A percentile compares a stretch with the other conserved stretches of the same genome.
These are phyloP conservation scores for Paraurostyla sp. DNA, from an alignment of 73 alveolate species.

Conservation along the genomic window DNA sequence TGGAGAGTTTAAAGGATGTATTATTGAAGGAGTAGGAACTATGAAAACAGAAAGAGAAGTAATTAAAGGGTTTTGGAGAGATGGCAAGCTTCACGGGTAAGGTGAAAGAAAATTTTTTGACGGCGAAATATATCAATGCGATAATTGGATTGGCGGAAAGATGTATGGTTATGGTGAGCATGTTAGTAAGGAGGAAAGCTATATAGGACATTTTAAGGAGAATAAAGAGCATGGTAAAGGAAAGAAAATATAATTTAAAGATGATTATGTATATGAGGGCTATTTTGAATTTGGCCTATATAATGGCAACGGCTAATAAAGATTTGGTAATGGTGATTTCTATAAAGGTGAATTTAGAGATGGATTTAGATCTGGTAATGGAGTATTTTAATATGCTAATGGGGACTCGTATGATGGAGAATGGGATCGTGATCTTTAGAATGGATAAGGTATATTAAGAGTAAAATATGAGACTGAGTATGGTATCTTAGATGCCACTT, in stretches of 20 bases:
- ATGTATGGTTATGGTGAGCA: conserved; percentile 61
- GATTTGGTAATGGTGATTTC: conserved; percentile 1
- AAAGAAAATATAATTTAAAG: background rate
- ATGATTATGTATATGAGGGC: conserved; percentile 5
- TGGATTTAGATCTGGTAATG: conserved; percentile 29
- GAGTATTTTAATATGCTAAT: conserved; percentile 1
- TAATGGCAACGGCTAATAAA: conserved; percentile 10
- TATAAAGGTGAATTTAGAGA: conserved; percentile 24
- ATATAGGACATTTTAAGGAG: conserved; percentile 50
- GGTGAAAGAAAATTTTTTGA: conserved; percentile 54
- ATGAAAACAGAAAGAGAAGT: conserved; percentile 42
- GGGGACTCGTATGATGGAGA: conserved; percentile 26
- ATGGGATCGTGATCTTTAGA: conserved; percentile 2
- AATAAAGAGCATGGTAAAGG: conserved; percentile 58
- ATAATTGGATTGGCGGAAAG: conserved; percentile 63
- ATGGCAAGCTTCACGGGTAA: conserved; percentile 58
- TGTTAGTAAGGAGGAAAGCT: conserved; percentile 14
- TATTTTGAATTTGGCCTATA: conserved; percentile 21
- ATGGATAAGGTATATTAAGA: background rate
- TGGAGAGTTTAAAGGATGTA: conserved; percentile 47
- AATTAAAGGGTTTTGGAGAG: conserved; percentile 58
- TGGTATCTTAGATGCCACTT: background rate
- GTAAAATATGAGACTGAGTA: background rate
- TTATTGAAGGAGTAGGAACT: conserved; percentile 58
- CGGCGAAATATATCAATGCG: background rate